Conservation (phyloP, 352 stramenopile genomes). For the Pythium utonaiense region DNA sequence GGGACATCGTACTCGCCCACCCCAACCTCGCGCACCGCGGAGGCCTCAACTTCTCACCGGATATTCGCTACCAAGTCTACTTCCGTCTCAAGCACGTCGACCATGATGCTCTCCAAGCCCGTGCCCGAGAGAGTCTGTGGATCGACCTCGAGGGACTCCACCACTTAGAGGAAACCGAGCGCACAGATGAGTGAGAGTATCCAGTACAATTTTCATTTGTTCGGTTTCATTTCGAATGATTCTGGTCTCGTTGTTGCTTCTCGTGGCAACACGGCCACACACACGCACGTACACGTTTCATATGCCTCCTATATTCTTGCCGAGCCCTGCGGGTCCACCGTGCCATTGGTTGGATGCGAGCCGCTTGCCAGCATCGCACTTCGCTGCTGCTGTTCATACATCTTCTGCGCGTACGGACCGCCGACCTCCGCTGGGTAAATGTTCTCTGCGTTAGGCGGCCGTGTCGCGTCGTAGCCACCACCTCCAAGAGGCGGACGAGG, state of each 20-base stretch:
- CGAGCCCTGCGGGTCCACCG: background rate
- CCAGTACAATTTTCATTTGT: background rate
- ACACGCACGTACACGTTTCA: background rate
- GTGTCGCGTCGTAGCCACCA: constrained; percentile 3
- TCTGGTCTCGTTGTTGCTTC: background rate
- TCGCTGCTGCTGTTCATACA: constrained; percentile 27
- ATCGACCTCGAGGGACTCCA: constrained; percentile 54
- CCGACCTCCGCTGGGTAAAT: constrained; percentile 39
- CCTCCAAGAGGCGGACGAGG: background rate
- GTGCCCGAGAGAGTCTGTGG: constrained; percentile 34
- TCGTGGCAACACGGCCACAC: background rate
- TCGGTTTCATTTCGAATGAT: constrained; percentile 2
- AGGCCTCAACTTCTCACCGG: constrained; percentile 75
- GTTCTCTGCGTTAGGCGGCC: constrained; percentile 42
- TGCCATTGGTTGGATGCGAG: background rate
- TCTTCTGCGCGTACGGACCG: constrained; percentile 24
- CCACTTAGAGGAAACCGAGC: constrained; percentile 4
- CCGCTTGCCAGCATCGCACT: background rate
- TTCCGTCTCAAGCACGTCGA: constrained; percentile 77
- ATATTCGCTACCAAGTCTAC: constrained; percentile 83
- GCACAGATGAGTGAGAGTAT: background rate
- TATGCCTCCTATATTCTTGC: constrained; percentile 6
- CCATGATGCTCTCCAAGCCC: constrained; percentile 32
- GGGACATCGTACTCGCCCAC: constrained; percentile 72
- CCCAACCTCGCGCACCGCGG: constrained; percentile 70